Evolutionary conservation across 768 basidiomycete species (phyloP).

Genomic region (Pleurotus platypus): DNA sequence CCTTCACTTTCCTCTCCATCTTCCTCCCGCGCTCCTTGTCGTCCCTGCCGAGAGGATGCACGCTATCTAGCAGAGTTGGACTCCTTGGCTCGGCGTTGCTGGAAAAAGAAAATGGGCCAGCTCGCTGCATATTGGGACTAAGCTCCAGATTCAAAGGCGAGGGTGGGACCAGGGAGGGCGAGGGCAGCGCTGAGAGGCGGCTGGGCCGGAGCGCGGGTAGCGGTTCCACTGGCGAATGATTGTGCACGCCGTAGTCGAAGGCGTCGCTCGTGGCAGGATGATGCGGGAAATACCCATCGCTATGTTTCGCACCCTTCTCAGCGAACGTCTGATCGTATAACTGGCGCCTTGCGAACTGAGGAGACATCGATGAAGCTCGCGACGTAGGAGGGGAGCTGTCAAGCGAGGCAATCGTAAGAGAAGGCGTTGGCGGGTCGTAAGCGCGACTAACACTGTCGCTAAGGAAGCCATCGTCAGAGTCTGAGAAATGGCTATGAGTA

Average conservation of each 20-base stretch:
- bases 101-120: neutral
- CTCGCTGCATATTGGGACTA: neutral
- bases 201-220: neutral
- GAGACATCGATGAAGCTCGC: slow-evolving; percentile 3
- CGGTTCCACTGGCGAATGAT: neutral
- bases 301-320: neutral
- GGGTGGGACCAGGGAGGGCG: neutral
- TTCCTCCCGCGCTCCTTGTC: neutral
- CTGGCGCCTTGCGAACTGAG: neutral
- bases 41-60: neutral
- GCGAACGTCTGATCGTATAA: neutral
- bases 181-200: neutral
- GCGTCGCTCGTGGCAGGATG: too few relatives aligned
- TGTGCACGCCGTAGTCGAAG: neutral
- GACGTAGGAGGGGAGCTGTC: slow-evolving; percentile 1
- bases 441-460: neutral
- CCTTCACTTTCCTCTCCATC: neutral
- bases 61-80: neutral
- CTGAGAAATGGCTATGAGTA: neutral
- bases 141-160: neutral
- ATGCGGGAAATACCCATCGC: slow-evolving; percentile 1
- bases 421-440: slow-evolving; percentile 4
- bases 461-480: neutral
- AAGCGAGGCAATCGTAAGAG: neutral
- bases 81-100: neutral